A percentile compares a stretch with the other conserved stretches of the same genome.
These are phyloP conservation scores for Populus ilicifolia DNA, from an alignment of 345 rosid genomes.

Conservation along the genomic window DNA sequence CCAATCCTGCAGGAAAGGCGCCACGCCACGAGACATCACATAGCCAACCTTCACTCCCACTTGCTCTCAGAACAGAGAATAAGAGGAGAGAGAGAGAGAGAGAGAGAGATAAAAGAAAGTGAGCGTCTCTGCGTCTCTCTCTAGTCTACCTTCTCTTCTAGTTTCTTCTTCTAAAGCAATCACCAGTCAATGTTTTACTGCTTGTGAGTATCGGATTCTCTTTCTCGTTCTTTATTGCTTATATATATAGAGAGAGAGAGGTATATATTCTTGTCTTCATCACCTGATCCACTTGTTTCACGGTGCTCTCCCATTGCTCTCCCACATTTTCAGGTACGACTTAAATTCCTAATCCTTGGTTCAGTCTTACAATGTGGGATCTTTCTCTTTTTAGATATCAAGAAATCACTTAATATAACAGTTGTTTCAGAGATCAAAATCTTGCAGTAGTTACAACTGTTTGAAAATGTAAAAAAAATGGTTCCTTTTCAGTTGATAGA, in stretches of 20 bases:
- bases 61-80: background rate
- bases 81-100: background rate
- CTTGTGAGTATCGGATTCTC: conserved; percentile 1
- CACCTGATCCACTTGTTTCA: conserved; percentile 16
- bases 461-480: background rate
- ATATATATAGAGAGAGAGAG: background rate
- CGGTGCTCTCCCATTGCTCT: conserved; percentile 19
- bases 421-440: background rate
- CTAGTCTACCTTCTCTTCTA: conserved; percentile 18
- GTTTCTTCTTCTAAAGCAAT: background rate
- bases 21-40: background rate
- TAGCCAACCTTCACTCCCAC: background rate
- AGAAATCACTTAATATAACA: background rate
- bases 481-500: background rate
- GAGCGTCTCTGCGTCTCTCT: background rate
- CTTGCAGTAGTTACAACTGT: background rate
- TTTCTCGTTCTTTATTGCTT: background rate
- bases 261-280: conserved; percentile 1
- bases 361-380: background rate
- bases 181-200: background rate
- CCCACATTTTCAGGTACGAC: background rate
- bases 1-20: background rate
- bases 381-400: background rate
- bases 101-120: background rate
- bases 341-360: background rate